phyloP scores from a whole-genome alignment of 1,284 basidiomycete species.

The Testicularia cyperi region DNA sequence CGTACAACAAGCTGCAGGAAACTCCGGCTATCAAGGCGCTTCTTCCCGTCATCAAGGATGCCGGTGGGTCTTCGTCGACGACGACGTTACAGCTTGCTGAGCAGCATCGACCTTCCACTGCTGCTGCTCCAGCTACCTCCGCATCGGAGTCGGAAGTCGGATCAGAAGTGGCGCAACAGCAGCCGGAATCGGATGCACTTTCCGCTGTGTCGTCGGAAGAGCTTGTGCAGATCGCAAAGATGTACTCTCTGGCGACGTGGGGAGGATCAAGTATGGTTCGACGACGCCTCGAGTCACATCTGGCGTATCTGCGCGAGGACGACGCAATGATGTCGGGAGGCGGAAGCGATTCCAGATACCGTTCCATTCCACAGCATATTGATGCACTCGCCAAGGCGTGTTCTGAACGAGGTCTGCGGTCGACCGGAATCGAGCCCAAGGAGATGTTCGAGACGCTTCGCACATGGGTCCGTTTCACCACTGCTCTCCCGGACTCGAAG shows the following conservation, averaged over 20 bases:
- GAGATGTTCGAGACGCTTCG: conserved; percentile 29
- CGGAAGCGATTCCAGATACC: not conserved
- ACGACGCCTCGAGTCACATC: conserved; percentile 34
- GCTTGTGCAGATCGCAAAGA: conserved; percentile 20
- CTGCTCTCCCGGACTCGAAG: conserved; percentile 8
- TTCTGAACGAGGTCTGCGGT: conserved; percentile 40
- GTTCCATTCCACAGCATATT: conserved; percentile 21
- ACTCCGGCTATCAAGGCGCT: conserved; percentile 19
- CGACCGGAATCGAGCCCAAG: conserved; percentile 13
- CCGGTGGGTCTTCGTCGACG: too few species aligned
- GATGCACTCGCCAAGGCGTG: conserved; percentile 46
- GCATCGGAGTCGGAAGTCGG: too few species aligned
- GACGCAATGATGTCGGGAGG: conserved; percentile 36
- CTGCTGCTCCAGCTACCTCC: too few species aligned
- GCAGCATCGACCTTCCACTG: conserved; percentile 6
- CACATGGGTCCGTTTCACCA: conserved; percentile 28
- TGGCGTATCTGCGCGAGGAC: conserved; percentile 38
- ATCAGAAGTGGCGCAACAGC: too few species aligned
- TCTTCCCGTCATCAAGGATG: conserved; percentile 7
- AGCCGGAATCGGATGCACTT: conserved; percentile 4
- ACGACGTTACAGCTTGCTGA: not conserved
- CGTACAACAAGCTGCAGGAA: conserved; percentile 16
- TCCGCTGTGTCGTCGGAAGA: conserved; percentile 10
- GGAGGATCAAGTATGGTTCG: conserved; percentile 33
- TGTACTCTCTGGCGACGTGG: conserved; percentile 45